These are phyloP conservation scores for Clitopilus passeckerianus DNA, from an alignment of 768 basidiomycete species.

Conservation along the genomic window DNA sequence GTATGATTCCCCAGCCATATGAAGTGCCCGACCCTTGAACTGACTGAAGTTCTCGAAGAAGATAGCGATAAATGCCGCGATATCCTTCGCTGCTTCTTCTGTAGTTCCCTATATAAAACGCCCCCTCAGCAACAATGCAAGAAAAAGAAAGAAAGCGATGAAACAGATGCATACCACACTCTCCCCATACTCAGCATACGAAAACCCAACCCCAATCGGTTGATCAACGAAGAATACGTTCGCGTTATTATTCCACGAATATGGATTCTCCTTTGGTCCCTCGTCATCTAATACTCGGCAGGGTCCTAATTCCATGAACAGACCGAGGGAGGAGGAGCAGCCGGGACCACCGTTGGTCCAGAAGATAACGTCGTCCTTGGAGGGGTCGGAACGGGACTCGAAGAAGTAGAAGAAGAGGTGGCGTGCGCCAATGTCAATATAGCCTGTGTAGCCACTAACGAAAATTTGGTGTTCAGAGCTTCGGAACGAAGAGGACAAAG, in stretches of 20 bases:
- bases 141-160: background rate
- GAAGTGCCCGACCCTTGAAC: conserved; percentile 64
- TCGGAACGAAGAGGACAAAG: no score
- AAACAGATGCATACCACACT: conserved; percentile 34
- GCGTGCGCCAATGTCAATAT: conserved; percentile 58
- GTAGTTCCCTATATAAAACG: conserved; percentile 42
- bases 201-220: conserved; percentile 58
- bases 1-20: conserved; percentile 74
- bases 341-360: conserved; percentile 48
- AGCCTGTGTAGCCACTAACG: conserved; percentile 51
- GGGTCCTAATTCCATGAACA: conserved; percentile 75
- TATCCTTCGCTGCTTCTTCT: conserved; percentile 64
- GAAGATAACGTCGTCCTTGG: conserved; percentile 57
- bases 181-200: conserved; percentile 62
- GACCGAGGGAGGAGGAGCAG: conserved; percentile 44
- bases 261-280: conserved; percentile 47
- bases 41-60: conserved; percentile 72
- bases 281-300: conserved; percentile 55
- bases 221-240: conserved; percentile 63
- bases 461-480: conserved; percentile 11
- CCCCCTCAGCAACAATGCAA: background rate
- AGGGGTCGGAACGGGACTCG: conserved; percentile 59
- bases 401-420: conserved; percentile 79
- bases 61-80: conserved; percentile 65
- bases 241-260: conserved; percentile 67